Evolutionary conservation across 352 stramenopile species (phyloP).

Genomic region (Phytopythium oedochilum): DNA sequence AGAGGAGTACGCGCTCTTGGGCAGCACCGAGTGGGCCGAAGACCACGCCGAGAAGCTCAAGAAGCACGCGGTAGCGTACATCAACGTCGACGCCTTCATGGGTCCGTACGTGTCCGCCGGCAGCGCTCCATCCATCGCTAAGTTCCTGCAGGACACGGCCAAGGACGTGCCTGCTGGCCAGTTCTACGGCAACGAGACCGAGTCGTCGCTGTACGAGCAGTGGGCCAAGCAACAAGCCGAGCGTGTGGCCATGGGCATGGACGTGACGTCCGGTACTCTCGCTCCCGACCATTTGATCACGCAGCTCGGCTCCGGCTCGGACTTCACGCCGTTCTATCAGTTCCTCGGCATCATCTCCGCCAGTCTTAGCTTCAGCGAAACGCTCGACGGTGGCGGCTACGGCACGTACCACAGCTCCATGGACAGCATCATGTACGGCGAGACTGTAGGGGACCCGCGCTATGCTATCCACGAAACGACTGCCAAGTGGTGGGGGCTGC

Average conservation of each 20-base stretch:
- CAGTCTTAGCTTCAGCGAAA: constrained; percentile 38
- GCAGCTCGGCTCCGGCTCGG: constrained; percentile 37
- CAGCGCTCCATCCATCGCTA: constrained; percentile 51
- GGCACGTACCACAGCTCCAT: constrained; percentile 73
- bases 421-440: constrained; percentile 52
- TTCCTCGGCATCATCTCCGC: constrained; percentile 63
- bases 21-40: constrained; percentile 69
- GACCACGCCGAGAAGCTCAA: constrained; percentile 42
- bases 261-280: too few species aligned
- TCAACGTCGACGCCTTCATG: constrained; percentile 81
- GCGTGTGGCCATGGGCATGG: not conserved
- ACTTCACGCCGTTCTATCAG: constrained; percentile 70
- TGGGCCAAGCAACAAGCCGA: constrained; percentile 12
- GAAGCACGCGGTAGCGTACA: constrained; percentile 54
- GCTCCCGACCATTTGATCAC: constrained; percentile 23
- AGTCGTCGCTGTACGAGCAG: constrained; percentile 36
- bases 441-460: constrained; percentile 41
- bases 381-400: constrained; percentile 27
- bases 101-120: constrained; percentile 37
- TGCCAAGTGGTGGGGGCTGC: constrained; percentile 28
- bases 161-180: constrained; percentile 39
- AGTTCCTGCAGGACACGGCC: constrained; percentile 49
- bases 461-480: constrained; percentile 29
- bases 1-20: constrained; percentile 71
- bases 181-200: constrained; percentile 16